These are phyloP conservation scores for Prunus persica DNA, from an alignment of 306 rosid species.

Conservation along the genomic window DNA sequence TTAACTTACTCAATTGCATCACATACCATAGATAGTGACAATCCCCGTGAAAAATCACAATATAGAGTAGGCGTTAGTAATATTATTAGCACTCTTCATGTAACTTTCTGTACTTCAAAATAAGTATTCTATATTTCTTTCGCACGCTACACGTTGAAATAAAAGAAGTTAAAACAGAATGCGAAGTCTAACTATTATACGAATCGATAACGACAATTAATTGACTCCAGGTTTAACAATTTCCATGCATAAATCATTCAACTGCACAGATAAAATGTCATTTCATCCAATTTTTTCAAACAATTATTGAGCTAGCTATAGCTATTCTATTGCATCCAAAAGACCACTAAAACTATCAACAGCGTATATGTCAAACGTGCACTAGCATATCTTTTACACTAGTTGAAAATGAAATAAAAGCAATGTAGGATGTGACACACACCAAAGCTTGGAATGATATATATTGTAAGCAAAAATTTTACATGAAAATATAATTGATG, in stretches of 20 bases:
- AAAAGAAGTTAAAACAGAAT: too few relatives aligned
- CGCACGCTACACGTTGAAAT: not conserved
- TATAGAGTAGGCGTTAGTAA: too few relatives aligned
- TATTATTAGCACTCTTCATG: not conserved
- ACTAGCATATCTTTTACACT: not conserved
- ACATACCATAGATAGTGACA: not conserved
- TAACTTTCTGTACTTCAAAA: not conserved
- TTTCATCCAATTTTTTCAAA: not conserved
- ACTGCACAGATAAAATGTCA: not conserved
- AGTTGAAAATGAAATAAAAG: constrained; percentile 1
- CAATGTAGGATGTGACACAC: constrained; percentile 16
- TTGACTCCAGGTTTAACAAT: not conserved
- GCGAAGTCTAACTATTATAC: too few relatives aligned
- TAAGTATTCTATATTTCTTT: not conserved
- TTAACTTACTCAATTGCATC: not conserved
- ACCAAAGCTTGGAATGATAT: not conserved
- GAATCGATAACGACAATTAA: not conserved
- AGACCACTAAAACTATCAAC: not conserved
- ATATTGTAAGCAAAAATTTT: not conserved
- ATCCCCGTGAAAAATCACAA: too few relatives aligned
- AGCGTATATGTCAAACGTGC: not conserved
- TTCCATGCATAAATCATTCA: not conserved
- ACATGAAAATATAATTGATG: not conserved
- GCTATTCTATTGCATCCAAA: not conserved
- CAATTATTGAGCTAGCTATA: not conserved